phyloP scores from a whole-genome alignment of 2,329 filamentous ascomycete genomes.

The Scleromitrula shiraiana region DNA sequence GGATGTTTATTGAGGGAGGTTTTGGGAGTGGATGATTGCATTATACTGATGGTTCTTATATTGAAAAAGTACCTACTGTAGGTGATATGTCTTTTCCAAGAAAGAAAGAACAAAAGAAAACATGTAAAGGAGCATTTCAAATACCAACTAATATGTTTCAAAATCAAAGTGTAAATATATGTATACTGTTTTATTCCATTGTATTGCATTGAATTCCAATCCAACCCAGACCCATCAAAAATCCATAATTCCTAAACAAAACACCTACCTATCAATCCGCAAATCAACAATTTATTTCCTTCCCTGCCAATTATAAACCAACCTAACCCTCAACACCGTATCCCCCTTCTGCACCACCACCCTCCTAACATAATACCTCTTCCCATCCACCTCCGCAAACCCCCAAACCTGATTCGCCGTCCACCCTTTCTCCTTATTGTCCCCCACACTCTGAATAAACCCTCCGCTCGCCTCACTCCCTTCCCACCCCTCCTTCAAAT shows the following conservation, averaged over 20 bases:
- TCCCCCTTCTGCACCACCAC: slow-evolving; percentile 34
- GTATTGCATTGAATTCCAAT: no score
- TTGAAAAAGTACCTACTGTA: no score
- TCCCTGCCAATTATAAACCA: slow-evolving; percentile 36
- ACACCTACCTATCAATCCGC: background rate
- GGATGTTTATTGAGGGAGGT: no score
- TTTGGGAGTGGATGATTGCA: no score
- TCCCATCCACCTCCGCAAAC: slow-evolving; percentile 35
- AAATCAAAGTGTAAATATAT: no score
- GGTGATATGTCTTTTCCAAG: no score
- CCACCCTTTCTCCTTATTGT: slow-evolving; percentile 43
- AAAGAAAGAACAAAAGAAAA: no score
- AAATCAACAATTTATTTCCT: slow-evolving; percentile 15
- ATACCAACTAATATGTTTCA: no score
- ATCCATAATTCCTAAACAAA: background rate
- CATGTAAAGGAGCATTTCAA: no score
- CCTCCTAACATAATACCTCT: slow-evolving; percentile 33
- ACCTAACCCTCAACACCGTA: slow-evolving; percentile 31
- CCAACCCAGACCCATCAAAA: background rate
- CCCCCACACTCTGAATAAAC: slow-evolving; percentile 42
- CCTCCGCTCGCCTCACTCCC: slow-evolving; percentile 36
- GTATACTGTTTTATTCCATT: no score
- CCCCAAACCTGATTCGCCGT: slow-evolving; percentile 46
- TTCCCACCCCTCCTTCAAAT: slow-evolving; percentile 41
- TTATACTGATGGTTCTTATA: no score